Percentiles rank a stretch among this genome's conserved stretches.
These are phyloP conservation scores for Daedalea quercina DNA, from an alignment of 768 basidiomycete species.

Conservation along the genomic window DNA sequence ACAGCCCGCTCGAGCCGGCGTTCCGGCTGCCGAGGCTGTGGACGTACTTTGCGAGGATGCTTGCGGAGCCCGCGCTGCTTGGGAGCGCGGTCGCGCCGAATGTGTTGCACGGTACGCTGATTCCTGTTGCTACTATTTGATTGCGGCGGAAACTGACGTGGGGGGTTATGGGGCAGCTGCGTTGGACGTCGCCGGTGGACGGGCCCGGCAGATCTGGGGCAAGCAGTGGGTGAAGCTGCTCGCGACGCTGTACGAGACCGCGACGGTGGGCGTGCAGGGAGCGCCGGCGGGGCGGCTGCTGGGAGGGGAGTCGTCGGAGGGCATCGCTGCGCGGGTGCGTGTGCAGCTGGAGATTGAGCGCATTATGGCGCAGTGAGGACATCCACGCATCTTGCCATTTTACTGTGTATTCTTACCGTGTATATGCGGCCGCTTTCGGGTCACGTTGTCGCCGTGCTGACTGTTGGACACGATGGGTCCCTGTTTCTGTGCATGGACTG, in stretches of 20 bases:
- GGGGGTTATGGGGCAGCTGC: conserved; percentile 39
- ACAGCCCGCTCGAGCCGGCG: conserved; percentile 39
- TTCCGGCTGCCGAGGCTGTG: conserved; percentile 64
- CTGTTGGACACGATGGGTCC: no score
- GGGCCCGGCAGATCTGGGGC: conserved; percentile 64
- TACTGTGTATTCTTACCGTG: no score
- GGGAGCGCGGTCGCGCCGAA: conserved; percentile 56
- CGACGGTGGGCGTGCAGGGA: conserved; percentile 45
- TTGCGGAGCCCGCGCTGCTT: conserved; percentile 44
- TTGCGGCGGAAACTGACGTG: no score
- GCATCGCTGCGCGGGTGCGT: conserved; percentile 55
- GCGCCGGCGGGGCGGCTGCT: conserved; percentile 36
- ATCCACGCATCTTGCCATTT: neutral
- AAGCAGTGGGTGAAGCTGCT: conserved; percentile 74
- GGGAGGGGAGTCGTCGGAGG: conserved; percentile 56
- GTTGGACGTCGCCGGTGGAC: conserved; percentile 61
- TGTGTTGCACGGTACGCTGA: conserved; percentile 55
- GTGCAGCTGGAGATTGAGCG: conserved; percentile 62
- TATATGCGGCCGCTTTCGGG: no score
- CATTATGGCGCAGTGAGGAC: conserved; percentile 31
- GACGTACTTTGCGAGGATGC: conserved; percentile 65
- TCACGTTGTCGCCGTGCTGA: no score
- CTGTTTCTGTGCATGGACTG: no score
- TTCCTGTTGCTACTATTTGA: conserved; percentile 3
- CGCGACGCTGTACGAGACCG: conserved; percentile 55